phyloP scores from a whole-genome alignment of 2,329 filamentous ascomycete species.

The Fusarium albosuccineum region DNA sequence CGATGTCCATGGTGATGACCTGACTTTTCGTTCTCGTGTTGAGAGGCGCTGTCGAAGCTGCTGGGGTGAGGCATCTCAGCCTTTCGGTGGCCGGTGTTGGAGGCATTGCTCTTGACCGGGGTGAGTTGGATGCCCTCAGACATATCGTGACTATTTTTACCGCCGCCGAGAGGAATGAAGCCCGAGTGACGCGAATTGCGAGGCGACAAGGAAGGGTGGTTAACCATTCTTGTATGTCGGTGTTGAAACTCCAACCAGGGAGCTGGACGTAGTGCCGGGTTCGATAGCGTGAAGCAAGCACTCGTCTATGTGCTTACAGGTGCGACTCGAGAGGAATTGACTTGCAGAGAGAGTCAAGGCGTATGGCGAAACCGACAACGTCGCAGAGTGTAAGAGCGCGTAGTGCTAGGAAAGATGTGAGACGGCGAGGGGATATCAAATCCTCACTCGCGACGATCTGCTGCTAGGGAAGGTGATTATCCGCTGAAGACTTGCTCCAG shows the following conservation, averaged over 20 bases:
- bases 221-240: constrained; percentile 42
- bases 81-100: constrained; percentile 64
- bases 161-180: constrained; percentile 59
- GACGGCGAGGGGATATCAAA: constrained; percentile 46
- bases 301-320: constrained; percentile 22
- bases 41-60: constrained; percentile 51
- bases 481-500: constrained; percentile 45
- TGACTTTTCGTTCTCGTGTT: constrained; percentile 60
- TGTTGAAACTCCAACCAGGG: constrained; percentile 42
- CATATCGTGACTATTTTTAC: constrained; percentile 50
- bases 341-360: constrained; percentile 18
- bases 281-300: constrained; percentile 28
- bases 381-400: constrained; percentile 25
- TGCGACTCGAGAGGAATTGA: constrained; percentile 29
- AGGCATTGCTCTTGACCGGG: constrained; percentile 67
- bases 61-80: constrained; percentile 50
- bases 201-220: constrained; percentile 52
- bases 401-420: constrained; percentile 29
- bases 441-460: constrained; percentile 34
- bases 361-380: constrained; percentile 39
- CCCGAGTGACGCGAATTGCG: constrained; percentile 55
- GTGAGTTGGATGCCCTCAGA: constrained; percentile 67
- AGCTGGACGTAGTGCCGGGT: constrained; percentile 27
- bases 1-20: constrained; percentile 51
- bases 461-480: constrained; percentile 24